Conservation (phyloP, 2,329 filamentous ascomycete species). For the Verticillium dahliae region DNA sequence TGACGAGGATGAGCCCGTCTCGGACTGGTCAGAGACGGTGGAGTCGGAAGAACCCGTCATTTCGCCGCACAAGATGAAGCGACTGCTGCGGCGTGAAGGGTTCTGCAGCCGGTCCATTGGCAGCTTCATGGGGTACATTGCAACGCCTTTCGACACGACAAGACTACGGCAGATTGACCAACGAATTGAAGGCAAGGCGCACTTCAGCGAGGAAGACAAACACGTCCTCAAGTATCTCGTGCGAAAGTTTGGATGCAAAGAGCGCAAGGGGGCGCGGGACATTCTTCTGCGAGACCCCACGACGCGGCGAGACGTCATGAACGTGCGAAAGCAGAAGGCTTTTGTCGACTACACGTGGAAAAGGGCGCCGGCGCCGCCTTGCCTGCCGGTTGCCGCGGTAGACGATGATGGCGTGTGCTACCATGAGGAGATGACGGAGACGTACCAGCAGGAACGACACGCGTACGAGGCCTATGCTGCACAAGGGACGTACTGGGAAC, state of each 20-base stretch:
- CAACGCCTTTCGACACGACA: slow-evolving; percentile 39
- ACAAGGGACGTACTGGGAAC: background rate
- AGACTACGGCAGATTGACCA: slow-evolving; percentile 42
- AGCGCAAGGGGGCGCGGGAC: slow-evolving; percentile 78
- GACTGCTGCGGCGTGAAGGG: slow-evolving; percentile 21
- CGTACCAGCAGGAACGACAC: background rate
- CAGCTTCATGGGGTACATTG: slow-evolving; percentile 29
- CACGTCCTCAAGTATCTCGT: slow-evolving; percentile 44
- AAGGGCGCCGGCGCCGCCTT: slow-evolving; percentile 28
- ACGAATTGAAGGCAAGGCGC: slow-evolving; percentile 34
- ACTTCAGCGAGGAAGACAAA: slow-evolving; percentile 27
- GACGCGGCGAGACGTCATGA: slow-evolving; percentile 62
- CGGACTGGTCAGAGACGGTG: slow-evolving; percentile 49
- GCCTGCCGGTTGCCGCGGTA: background rate
- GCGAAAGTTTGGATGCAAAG: slow-evolving; percentile 49
- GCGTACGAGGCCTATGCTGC: background rate
- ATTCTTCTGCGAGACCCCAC: slow-evolving; percentile 69
- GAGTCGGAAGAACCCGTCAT: background rate
- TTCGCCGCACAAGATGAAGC: slow-evolving; percentile 17
- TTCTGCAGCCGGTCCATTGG: slow-evolving; percentile 36
- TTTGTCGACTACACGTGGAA: slow-evolving; percentile 90
- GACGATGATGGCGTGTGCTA: background rate
- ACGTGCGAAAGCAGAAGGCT: slow-evolving; percentile 72
- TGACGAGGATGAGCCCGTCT: slow-evolving; percentile 71
- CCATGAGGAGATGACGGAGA: background rate